Evolutionary conservation across 2,329 filamentous ascomycete genomes (phyloP).

Genomic region (Arthrinium puccinioides): DNA sequence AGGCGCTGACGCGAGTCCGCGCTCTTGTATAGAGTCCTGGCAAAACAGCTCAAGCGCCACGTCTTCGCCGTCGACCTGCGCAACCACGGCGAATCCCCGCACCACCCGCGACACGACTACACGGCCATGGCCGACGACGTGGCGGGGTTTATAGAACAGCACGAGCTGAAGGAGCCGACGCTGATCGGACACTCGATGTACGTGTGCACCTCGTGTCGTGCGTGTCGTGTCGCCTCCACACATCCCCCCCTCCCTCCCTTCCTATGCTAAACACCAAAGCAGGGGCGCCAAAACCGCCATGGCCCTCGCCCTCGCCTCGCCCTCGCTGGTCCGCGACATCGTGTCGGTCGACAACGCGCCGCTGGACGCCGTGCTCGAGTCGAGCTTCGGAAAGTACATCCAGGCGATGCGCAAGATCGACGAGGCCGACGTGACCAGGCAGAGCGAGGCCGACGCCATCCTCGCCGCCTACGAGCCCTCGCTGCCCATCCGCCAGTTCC

Average conservation of each 20-base stretch:
- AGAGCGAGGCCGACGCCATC: constrained; percentile 74
- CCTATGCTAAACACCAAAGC: constrained; percentile 1
- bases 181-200: constrained; percentile 93
- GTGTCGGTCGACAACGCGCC: constrained; percentile 90
- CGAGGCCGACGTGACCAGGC: constrained; percentile 55
- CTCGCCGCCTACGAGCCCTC: constrained; percentile 67
- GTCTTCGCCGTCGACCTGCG: constrained; percentile 87
- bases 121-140: constrained; percentile 76
- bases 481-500: constrained; percentile 77
- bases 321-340: constrained; percentile 60
- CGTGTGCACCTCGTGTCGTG: not conserved
- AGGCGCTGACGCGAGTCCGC: not conserved
- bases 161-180: constrained; percentile 62
- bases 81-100: constrained; percentile 89
- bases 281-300: constrained; percentile 92
- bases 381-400: constrained; percentile 73
- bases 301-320: constrained; percentile 69
- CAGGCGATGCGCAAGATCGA: constrained; percentile 81
- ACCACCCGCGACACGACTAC: constrained; percentile 72
- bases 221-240: not conserved
- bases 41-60: constrained; percentile 70
- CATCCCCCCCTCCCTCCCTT: not conserved
- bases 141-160: constrained; percentile 65
- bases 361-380: constrained; percentile 67
- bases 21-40: constrained; percentile 56